Conservation (phyloP, 169 alveolate genomes). For the Plasmodium berghei region DNA sequence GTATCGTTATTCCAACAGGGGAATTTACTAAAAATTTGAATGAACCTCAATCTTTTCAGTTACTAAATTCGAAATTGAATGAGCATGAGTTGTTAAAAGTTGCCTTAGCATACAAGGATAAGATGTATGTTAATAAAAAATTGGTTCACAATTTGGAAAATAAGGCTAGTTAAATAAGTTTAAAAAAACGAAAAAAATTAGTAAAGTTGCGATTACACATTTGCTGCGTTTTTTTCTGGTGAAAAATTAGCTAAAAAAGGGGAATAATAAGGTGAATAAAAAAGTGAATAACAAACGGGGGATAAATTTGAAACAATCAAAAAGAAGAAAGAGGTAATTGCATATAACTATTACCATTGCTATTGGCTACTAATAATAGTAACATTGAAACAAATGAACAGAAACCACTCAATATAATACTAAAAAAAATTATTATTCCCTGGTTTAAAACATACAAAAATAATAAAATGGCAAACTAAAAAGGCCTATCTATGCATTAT, state of each 20-base stretch:
- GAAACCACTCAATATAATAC: too few relatives aligned
- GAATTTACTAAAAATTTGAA: conserved; percentile 33
- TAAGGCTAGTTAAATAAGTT: background rate
- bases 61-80: conserved; percentile 14
- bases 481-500: too few relatives aligned
- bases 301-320: too few relatives aligned
- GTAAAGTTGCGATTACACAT: background rate
- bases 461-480: too few relatives aligned
- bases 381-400: too few relatives aligned
- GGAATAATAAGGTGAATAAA: background rate
- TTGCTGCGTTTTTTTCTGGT: too few relatives aligned
- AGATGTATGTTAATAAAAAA: conserved; percentile 26
- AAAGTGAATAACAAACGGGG: background rate
- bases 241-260: background rate
- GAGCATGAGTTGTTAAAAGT: conserved; percentile 32
- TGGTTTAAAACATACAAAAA: too few relatives aligned
- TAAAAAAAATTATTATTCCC: too few relatives aligned
- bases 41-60: conserved; percentile 52
- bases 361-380: too few relatives aligned
- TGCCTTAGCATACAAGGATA: conserved; percentile 63
- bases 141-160: conserved; percentile 19
- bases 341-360: too few relatives aligned
- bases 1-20: conserved; percentile 64
- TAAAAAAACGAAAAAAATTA: background rate
- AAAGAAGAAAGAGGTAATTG: too few relatives aligned